These are phyloP conservation scores for Colletotrichum gloeosporioides DNA, from an alignment of 2,329 filamentous ascomycete genomes.

Conservation along the genomic window DNA sequence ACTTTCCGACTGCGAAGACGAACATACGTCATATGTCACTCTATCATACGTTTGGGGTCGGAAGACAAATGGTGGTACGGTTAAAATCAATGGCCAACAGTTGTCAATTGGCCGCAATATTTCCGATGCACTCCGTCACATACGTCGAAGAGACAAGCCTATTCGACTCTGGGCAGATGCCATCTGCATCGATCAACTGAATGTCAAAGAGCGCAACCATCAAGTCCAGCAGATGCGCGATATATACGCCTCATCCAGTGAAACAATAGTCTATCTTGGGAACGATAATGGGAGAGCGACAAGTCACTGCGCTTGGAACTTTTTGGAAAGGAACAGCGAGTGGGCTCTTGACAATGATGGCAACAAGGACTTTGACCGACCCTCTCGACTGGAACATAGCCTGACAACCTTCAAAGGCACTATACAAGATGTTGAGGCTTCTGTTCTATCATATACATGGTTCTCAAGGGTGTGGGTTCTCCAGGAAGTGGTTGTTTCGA, in stretches of 20 bases:
- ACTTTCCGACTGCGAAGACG: neutral
- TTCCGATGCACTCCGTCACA: neutral
- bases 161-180: neutral
- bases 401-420: neutral
- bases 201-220: neutral
- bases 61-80: neutral
- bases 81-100: neutral
- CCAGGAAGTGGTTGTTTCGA: neutral
- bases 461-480: neutral
- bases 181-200: neutral
- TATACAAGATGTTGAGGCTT: neutral
- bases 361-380: neutral
- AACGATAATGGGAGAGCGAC: neutral
- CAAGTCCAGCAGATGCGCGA: neutral
- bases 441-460: neutral
- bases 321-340: neutral
- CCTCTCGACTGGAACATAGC: neutral
- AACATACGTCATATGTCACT: neutral
- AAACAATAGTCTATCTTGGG: neutral
- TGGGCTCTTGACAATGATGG: neutral
- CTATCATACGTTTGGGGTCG: neutral
- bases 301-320: neutral
- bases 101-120: neutral
- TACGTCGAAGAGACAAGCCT: neutral
- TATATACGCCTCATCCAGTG: neutral